Conservation (phyloP, 2,329 filamentous ascomycete species). For the Calonectria multiphialidica region DNA sequence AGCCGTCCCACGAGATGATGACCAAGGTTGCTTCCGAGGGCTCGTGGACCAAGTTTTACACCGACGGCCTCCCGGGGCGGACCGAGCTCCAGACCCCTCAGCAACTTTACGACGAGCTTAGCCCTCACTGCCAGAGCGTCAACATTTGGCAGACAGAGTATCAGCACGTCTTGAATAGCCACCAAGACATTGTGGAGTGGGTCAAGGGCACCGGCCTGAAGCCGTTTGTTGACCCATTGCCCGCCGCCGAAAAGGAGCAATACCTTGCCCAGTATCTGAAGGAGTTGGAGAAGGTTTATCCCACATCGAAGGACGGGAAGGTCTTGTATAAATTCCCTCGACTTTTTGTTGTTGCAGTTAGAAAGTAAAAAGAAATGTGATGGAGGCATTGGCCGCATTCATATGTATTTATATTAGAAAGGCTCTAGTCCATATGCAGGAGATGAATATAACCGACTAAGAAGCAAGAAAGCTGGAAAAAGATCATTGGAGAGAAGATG, state of each 20-base stretch:
- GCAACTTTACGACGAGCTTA: constrained; percentile 63
- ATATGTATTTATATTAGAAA: no score
- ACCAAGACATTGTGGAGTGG: constrained; percentile 68
- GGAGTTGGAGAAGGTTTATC: constrained; percentile 58
- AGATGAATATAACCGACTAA: neutral
- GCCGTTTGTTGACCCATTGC: constrained; percentile 65
- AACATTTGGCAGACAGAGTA: constrained; percentile 69
- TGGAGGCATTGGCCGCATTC: neutral
- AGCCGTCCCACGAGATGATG: constrained; percentile 65
- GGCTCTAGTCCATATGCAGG: neutral
- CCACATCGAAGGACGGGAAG: constrained; percentile 59
- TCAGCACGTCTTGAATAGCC: constrained; percentile 61
- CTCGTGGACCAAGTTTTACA: constrained; percentile 51
- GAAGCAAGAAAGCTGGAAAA: neutral
- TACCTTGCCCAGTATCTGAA: constrained; percentile 62
- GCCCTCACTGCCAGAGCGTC: constrained; percentile 55
- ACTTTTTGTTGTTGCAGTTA: constrained; percentile 64
- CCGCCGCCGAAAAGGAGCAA: constrained; percentile 51
- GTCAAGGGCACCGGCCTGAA: constrained; percentile 68
- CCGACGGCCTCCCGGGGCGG: constrained; percentile 51
- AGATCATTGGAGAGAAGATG: neutral
- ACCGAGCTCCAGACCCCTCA: constrained; percentile 61
- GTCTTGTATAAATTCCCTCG: constrained; percentile 68
- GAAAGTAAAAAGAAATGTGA: neutral
- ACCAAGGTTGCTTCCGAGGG: constrained; percentile 49